Percentiles rank a stretch among this genome's conserved stretches.
These are phyloP conservation scores for Stereum hirsutum DNA, from an alignment of 1,284 basidiomycete genomes.

Conservation along the genomic window DNA sequence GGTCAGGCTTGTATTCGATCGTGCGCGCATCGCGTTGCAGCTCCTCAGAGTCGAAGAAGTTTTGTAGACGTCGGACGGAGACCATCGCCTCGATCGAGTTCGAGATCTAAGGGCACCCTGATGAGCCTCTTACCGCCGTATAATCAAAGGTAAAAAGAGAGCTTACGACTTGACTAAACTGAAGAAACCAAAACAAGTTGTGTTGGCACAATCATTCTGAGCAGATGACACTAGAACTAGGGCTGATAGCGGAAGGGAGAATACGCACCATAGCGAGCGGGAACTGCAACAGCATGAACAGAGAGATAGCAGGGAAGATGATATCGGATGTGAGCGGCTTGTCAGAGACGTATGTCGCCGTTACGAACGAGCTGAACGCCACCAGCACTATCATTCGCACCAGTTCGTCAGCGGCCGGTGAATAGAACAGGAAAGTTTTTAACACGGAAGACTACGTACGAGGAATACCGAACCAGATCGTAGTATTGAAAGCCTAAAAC, in stretches of 20 bases:
- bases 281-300: slow-evolving; percentile 88
- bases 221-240: no score
- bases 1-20: slow-evolving; percentile 31
- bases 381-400: slow-evolving; percentile 55
- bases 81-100: slow-evolving; percentile 83
- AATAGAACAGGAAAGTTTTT: no score
- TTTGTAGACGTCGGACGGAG: slow-evolving; percentile 72
- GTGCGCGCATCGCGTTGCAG: slow-evolving; percentile 70
- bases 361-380: slow-evolving; percentile 82
- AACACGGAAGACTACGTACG: slow-evolving; percentile 23
- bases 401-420: slow-evolving; percentile 20
- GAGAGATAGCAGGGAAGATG: slow-evolving; percentile 90
- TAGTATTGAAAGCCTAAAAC: slow-evolving; percentile 43
- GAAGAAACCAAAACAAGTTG: slow-evolving; percentile 4
- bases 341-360: slow-evolving; percentile 63
- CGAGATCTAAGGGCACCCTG: no score
- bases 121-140: no score
- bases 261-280: slow-evolving; percentile 78
- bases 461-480: slow-evolving; percentile 64
- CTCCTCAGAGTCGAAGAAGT: slow-evolving; percentile 75
- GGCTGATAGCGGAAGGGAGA: no score
- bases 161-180: slow-evolving; percentile 66
- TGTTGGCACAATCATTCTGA: not conserved
- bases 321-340: slow-evolving; percentile 81
- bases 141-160: no score